These are phyloP conservation scores for Salvia hispanica DNA, from an alignment of 257 asterid species.

Conservation along the genomic window DNA sequence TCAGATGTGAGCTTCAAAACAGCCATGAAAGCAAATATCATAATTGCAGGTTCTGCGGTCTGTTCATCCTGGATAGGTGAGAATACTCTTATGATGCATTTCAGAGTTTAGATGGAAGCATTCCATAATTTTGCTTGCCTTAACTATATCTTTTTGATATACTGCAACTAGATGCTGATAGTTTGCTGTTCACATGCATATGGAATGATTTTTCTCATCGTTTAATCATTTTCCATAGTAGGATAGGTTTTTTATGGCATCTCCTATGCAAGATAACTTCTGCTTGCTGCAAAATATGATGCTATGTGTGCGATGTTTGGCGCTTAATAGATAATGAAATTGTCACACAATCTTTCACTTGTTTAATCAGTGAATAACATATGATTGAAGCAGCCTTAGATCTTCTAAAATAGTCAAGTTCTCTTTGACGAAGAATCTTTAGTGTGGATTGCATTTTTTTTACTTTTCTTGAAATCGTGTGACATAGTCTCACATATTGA, in stretches of 20 bases:
- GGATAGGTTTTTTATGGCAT: not conserved
- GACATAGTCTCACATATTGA: not conserved
- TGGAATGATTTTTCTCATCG: not conserved
- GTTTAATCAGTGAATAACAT: not conserved
- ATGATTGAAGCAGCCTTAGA: not conserved
- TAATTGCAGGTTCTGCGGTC: conserved; percentile 96
- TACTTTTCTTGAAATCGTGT: too few relatives aligned
- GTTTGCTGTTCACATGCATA: not conserved
- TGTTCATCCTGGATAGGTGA: conserved; percentile 97
- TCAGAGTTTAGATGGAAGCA: not conserved
- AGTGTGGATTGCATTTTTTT: not conserved
- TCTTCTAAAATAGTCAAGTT: not conserved
- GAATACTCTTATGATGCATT: conserved; percentile 30
- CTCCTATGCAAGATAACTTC: not conserved
- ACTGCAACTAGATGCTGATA: not conserved
- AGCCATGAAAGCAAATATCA: conserved; percentile 92
- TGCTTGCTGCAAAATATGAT: conserved; percentile 2
- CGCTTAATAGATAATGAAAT: not conserved
- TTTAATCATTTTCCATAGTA: not conserved
- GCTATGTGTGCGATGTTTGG: not conserved
- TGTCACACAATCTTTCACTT: not conserved
- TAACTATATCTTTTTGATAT: not conserved
- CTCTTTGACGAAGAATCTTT: not conserved
- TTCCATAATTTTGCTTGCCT: conserved; percentile 20
- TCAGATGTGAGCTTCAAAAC: conserved; percentile 79